Evolutionary conservation across 164 flowering plant genomes (phyloP).

Genomic region (Umbellularia californica): DNA sequence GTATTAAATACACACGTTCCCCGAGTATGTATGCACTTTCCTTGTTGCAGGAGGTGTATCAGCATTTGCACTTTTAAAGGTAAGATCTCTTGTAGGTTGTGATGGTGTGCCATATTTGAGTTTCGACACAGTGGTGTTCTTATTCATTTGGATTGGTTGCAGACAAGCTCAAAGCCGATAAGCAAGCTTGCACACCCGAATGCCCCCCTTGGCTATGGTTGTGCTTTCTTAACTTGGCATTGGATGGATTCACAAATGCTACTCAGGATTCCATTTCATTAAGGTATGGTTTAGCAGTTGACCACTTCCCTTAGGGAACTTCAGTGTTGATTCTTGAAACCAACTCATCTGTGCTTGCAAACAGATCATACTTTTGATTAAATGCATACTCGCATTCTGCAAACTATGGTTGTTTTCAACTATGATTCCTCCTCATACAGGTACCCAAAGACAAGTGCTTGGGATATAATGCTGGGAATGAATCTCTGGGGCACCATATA

Average conservation of each 20-base stretch:
- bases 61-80: conserved; percentile 86
- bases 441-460: conserved; percentile 93
- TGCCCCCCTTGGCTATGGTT: conserved; percentile 94
- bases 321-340: neutral
- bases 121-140: neutral
- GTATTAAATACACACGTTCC: conserved; percentile 74
- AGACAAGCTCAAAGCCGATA: conserved; percentile 95
- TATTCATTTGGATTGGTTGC: conserved; percentile 17
- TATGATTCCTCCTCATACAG: conserved; percentile 25
- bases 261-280: conserved; percentile 88
- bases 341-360: neutral
- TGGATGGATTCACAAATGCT: conserved; percentile 97
- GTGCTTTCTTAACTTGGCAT: conserved; percentile 86
- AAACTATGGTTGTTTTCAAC: neutral
- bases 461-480: conserved; percentile 99
- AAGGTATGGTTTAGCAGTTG: conserved; percentile 42
- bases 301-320: neutral
- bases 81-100: conserved; percentile 18
- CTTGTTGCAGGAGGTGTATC: conserved; percentile 99
- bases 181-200: conserved; percentile 95
- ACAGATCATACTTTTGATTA: no score
- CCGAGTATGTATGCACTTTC: conserved; percentile 83
- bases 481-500: conserved; percentile 97
- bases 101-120: neutral
- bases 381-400: neutral